phyloP scores from a whole-genome alignment of 495 filamentous ascomycete genomes.

The Bathelium albidoporum region DNA sequence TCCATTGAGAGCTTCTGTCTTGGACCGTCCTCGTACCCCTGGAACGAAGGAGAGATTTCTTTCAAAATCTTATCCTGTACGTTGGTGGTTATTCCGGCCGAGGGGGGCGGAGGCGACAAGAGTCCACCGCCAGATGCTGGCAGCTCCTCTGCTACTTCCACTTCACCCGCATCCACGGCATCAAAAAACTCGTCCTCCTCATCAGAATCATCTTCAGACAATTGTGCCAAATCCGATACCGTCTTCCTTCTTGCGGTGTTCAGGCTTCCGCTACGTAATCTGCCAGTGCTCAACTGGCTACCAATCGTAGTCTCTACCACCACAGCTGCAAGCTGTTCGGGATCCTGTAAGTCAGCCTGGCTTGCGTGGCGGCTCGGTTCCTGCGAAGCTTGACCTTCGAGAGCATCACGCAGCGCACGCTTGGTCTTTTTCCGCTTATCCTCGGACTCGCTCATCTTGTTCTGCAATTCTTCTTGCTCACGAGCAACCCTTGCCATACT shows the following conservation, averaged over 20 bases:
- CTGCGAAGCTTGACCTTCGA: conserved; percentile 48
- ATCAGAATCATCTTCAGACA: conserved; percentile 41
- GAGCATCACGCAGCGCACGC: conserved; percentile 74
- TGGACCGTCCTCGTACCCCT: conserved; percentile 80
- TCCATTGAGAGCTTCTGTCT: conserved; percentile 76
- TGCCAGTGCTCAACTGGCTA: background rate
- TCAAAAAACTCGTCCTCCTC: conserved; percentile 95
- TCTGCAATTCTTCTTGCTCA: conserved; percentile 86
- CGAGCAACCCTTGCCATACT: conserved; percentile 90
- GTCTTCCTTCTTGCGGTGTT: conserved; percentile 39
- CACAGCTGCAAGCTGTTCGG: conserved; percentile 13
- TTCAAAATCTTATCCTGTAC: conserved; percentile 39
- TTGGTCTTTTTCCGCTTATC: conserved; percentile 83
- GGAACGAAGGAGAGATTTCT: conserved; percentile 67
- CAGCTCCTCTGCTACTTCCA: conserved; percentile 60
- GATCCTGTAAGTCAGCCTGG: conserved; percentile 21
- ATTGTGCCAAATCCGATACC: conserved; percentile 48
- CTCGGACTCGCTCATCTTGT: conserved; percentile 78
- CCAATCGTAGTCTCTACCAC: conserved; percentile 1
- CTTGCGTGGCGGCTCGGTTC: conserved; percentile 6
- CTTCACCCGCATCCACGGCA: conserved; percentile 84
- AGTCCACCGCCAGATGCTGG: conserved; percentile 35
- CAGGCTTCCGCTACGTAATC: background rate
- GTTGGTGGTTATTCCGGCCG: conserved; percentile 28
- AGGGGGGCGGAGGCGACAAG: conserved; percentile 22